A percentile compares a stretch with the other conserved stretches of the same genome.
These are phyloP conservation scores for Cnidoscolus chayamansa DNA, from an alignment of 441 rosid genomes.

Conservation along the genomic window DNA sequence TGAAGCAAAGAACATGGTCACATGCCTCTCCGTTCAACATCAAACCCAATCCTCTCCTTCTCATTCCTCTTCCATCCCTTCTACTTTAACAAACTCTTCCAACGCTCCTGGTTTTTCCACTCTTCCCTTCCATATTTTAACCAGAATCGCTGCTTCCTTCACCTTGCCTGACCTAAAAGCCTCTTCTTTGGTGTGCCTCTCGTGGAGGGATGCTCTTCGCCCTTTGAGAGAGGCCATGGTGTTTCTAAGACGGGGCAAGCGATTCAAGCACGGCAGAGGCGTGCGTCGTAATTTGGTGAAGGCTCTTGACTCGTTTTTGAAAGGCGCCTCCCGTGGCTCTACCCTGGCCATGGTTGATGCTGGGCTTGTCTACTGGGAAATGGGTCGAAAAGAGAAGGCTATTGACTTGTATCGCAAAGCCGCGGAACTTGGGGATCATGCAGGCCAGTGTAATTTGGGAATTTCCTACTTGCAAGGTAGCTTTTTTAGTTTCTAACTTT, in stretches of 20 bases:
- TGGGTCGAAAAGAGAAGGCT: conserved; percentile 56
- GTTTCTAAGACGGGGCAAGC: conserved; percentile 68
- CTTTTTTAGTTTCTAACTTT: neutral
- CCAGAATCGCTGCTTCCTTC: conserved; percentile 61
- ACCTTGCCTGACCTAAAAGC: conserved; percentile 55
- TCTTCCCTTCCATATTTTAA: conserved; percentile 65
- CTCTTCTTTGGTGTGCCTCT: conserved; percentile 65
- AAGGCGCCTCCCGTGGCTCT: conserved; percentile 78
- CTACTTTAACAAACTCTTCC: neutral
- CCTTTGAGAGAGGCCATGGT: conserved; percentile 84
- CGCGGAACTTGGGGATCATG: conserved; percentile 67
- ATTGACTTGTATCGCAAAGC: conserved; percentile 55
- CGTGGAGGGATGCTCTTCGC: conserved; percentile 77
- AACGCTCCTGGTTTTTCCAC: conserved; percentile 46
- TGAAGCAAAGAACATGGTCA: conserved; percentile 61
- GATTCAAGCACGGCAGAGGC: conserved; percentile 74
- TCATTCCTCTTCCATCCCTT: neutral
- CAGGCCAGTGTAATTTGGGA: conserved; percentile 78
- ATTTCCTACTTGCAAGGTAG: conserved; percentile 74
- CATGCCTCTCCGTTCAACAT: conserved; percentile 42
- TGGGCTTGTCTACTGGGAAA: conserved; percentile 80
- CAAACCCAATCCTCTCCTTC: neutral
- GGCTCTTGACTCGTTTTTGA: conserved; percentile 73
- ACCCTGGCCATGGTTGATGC: conserved; percentile 95
- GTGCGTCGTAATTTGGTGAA: conserved; percentile 56